phyloP scores from a whole-genome alignment of 495 filamentous ascomycete genomes.

The Aspergillus cavernicola region DNA sequence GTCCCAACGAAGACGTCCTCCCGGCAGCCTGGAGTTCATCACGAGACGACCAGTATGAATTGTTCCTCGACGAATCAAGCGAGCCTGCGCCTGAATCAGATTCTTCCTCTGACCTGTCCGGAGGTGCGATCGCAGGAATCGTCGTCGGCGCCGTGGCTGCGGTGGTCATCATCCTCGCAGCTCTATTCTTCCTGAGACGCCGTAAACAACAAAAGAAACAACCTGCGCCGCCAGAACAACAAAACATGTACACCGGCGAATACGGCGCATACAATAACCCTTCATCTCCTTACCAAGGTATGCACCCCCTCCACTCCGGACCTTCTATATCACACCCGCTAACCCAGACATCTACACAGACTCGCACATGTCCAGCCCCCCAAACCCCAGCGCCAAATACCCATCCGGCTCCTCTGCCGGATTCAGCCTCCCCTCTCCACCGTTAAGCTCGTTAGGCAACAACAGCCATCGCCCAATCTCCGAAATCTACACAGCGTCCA shows the following conservation, averaged over 20 bases:
- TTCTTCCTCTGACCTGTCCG: background rate
- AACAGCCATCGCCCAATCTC: background rate
- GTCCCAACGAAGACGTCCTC: slow-evolving; percentile 20
- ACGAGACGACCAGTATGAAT: slow-evolving; percentile 4
- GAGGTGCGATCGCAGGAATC: slow-evolving; percentile 6
- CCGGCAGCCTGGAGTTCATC: slow-evolving; percentile 18
- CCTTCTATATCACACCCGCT: no score
- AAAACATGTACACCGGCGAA: background rate
- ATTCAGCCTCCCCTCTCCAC: slow-evolving; percentile 1
- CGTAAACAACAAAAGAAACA: background rate
- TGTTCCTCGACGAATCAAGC: slow-evolving; percentile 16
- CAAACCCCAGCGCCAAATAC: background rate
- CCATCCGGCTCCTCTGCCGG: background rate
- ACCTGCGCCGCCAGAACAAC: background rate
- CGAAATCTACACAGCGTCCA: background rate
- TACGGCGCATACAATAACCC: background rate
- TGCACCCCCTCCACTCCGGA: background rate
- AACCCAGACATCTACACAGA: background rate
- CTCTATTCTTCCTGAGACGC: background rate
- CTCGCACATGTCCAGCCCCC: slow-evolving; percentile 7
- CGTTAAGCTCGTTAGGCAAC: background rate
- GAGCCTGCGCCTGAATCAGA: background rate
- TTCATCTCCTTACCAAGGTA: slow-evolving; percentile 9
- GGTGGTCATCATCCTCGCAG: background rate
- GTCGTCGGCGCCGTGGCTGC: background rate